Evolutionary conservation across 2,329 filamentous ascomycete genomes (phyloP), one percentile per base, ranked within the genome.

Genomic region (Paradendryphiella salina): DNA sequence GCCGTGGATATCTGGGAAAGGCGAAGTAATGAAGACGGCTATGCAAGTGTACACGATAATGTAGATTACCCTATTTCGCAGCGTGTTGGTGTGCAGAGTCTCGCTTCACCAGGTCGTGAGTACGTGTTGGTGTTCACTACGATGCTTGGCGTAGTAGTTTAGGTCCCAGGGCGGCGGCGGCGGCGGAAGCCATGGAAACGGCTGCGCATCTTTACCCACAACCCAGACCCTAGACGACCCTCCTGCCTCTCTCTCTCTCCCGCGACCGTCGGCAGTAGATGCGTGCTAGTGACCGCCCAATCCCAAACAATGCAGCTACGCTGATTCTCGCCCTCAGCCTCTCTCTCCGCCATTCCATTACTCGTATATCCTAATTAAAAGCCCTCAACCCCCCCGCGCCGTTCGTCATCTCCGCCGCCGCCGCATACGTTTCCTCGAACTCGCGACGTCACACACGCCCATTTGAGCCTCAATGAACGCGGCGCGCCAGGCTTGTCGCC

Each of bases 401-500:
- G 40, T 15, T 41, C 33, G 32, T 39, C 34, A 35, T 48, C 50
- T 32, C 34, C 38, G 36, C 43, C 42, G 23, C 46, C 39, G 42
- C 43, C 41, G 38, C 50, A 45, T 41, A 49, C 51, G 21, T 31
- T 31, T 33, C 34, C 29, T 36, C 39, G 33, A 29, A 34, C 36
- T 39, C 23, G 43, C 52, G 41, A 38, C 41, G 26, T 36, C 49
- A 23, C 20, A 39, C 29, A 3, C n/a, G 28, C 28, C 34, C 45
- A 15, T 14, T n/a, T 15, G 50, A 38, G 32, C 46, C 37, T 53
- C 66, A 52, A 84, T 85, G 79, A 77, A 84, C 67, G 75, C 80
- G 55, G 76, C 83, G 61, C 80, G 82, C 59, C 82, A 85, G 71
- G 80, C 79, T 63, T 82, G 79, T 75, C 90, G 93, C 54, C 93